These are phyloP conservation scores for Eucalyptus paniculata DNA, from an alignment of 345 rosid species.

Conservation along the genomic window DNA sequence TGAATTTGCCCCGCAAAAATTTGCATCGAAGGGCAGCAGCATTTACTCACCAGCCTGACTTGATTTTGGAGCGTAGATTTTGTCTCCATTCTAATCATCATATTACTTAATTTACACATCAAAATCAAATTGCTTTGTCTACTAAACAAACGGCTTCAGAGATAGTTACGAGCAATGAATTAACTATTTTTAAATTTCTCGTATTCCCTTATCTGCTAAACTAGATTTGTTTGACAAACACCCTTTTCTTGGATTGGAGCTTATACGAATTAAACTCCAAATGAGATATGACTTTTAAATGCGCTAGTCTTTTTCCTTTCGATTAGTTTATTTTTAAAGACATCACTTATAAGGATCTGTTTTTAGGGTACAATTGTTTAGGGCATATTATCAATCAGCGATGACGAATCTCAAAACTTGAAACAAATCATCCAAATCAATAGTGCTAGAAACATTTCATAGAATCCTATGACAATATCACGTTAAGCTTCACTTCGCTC, in stretches of 20 bases:
- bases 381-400: rapidly evolving
- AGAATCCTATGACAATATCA: rapidly evolving
- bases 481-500: neutral
- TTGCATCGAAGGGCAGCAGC: neutral
- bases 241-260: neutral
- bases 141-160: too few species aligned
- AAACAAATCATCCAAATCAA: neutral
- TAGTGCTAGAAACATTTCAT: rapidly evolving
- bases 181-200: neutral
- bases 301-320: rapidly evolving
- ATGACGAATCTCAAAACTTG: neutral
- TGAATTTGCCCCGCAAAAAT: neutral
- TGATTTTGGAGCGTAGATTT: neutral
- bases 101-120: neutral
- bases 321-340: neutral
- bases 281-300: neutral
- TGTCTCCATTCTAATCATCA: rapidly evolving
- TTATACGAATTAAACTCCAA: neutral
- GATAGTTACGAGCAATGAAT: rapidly evolving
- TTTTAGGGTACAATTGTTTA: neutral
- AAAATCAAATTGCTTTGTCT: rapidly evolving
- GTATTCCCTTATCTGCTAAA: neutral
- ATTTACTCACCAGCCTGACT: neutral
- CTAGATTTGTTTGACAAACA: neutral
- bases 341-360: neutral